phyloP scores from a whole-genome alignment of 1,284 basidiomycete species.

The Leucoagaricus sp. region DNA sequence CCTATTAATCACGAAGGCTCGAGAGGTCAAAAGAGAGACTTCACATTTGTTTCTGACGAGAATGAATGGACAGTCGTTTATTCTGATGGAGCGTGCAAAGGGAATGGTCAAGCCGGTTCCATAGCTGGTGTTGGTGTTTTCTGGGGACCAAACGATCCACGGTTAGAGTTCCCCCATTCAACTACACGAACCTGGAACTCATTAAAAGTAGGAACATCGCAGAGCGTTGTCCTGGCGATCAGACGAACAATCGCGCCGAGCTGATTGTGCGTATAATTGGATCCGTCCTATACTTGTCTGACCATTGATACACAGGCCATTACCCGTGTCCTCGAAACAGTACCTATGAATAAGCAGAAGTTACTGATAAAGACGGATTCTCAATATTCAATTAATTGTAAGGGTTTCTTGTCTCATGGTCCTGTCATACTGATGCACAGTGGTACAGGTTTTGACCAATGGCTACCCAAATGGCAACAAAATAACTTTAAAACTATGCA shows the following conservation, averaged over 20 bases:
- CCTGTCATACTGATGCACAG: slow-evolving; percentile 5
- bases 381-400: slow-evolving; percentile 73
- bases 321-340: slow-evolving; percentile 67
- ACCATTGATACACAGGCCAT: slow-evolving; percentile 57
- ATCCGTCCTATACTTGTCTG: background rate
- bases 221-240: slow-evolving; percentile 78
- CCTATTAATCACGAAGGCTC: slow-evolving; percentile 2
- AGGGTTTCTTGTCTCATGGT: slow-evolving; percentile 16
- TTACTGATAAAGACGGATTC: slow-evolving; percentile 79
- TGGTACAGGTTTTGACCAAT: slow-evolving; percentile 56
- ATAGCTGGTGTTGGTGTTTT: slow-evolving; percentile 77
- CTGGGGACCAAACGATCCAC: slow-evolving; percentile 64
- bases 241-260: slow-evolving; percentile 90
- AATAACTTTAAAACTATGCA: slow-evolving; percentile 50
- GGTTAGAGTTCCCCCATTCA: slow-evolving; percentile 40
- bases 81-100: slow-evolving; percentile 78
- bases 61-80: slow-evolving; percentile 60
- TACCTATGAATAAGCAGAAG: slow-evolving; percentile 51
- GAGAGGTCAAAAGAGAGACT: slow-evolving; percentile 29
- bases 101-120: slow-evolving; percentile 65
- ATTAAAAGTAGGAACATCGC: slow-evolving; percentile 60
- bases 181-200: background rate
- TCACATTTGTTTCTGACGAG: slow-evolving; percentile 28
- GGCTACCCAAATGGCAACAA: slow-evolving; percentile 63
- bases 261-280: slow-evolving; percentile 56